Base-by-base conservation (phyloP, 2,329 filamentous ascomycete species). In the Monilinia polystroma region DNA sequence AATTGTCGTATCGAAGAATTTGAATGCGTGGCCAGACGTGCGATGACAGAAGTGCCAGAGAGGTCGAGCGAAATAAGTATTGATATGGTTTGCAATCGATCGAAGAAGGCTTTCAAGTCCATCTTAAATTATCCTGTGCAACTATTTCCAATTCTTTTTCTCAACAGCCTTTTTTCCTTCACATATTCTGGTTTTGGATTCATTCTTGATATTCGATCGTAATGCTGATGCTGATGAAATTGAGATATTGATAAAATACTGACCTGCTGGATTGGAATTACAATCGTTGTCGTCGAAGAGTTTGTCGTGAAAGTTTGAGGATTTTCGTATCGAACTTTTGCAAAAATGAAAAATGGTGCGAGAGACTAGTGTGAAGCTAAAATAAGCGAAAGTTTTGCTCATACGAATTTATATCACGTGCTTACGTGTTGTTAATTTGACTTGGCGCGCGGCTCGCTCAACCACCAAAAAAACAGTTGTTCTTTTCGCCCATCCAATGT, bases 201-300 rank as follows among this genome's bases (percentile, higher is more conserved):
- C 29, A 8, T 35, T 54, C 55, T 63, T 38, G 49, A 63, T 54
- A 55, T n/a, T 53, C 29, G 26, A 60, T 60, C 32, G 55, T 59
- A 16, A 38, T 43, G 16, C 38, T 41, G 12, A 41, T 11, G n/a
- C 18, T 26, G 16, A 52, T 51, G 11, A 23, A n/a, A 66, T 38
- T 35, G 38, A 56, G 14, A 66, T 68, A 45, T 52, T 66, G 47
- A 47, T 38, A 53, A 11, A 49, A 26, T 74, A 81, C 80, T 81
- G 72, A 82, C 81, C 81, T 82, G 81, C 80, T 82, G 80, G 79
- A 76, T 77, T 71, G 74, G 75, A 75, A 75, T 78, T 75, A 79
- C 79, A 81, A 81, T 82, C 80, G 78, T 68, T 70, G 70, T 64
- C 43, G 60, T 67, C 53, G 52, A 56, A 59, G 54, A 45, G n/a